phyloP scores from a whole-genome alignment of 106 monocot genomes.

The Dendrobium huoshanense region DNA sequence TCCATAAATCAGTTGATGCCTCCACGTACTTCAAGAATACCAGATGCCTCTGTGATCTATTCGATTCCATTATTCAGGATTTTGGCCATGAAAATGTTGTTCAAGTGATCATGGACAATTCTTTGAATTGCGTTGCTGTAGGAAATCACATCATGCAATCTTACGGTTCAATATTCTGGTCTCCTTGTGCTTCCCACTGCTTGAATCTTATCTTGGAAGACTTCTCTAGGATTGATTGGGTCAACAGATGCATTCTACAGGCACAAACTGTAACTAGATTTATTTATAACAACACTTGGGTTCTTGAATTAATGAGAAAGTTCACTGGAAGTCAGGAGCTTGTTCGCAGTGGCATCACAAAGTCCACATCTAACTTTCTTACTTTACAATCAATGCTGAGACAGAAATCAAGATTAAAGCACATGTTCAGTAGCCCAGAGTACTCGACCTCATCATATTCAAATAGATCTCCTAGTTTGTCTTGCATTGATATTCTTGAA shows the following conservation, averaged over 20 bases:
- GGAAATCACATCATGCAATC: constrained; percentile 70
- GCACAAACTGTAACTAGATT: constrained; percentile 76
- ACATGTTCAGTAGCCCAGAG: constrained; percentile 87
- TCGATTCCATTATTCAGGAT: constrained; percentile 86
- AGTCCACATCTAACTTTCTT: constrained; percentile 59
- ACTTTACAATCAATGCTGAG: constrained; percentile 71
- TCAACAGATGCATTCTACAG: constrained; percentile 70
- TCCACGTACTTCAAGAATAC: constrained; percentile 66
- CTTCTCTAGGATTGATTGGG: constrained; percentile 87
- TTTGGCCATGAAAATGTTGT: constrained; percentile 87
- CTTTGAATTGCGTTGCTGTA: constrained; percentile 53
- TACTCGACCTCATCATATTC: constrained; percentile 69
- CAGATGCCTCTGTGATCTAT: constrained; percentile 69
- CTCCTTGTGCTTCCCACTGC: constrained; percentile 76
- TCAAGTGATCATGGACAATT: constrained; percentile 73
- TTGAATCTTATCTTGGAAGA: constrained; percentile 78
- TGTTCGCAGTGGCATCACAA: constrained; percentile 56
- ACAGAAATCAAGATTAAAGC: constrained; percentile 68
- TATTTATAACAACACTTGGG: constrained; percentile 70
- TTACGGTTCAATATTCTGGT: constrained; percentile 69
- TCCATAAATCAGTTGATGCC: constrained; percentile 84
- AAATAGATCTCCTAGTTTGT: constrained; percentile 48
- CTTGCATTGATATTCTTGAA: constrained; percentile 62
- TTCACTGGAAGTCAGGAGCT: constrained; percentile 71
- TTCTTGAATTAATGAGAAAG: constrained; percentile 64